Evolutionary conservation across 2,329 filamentous ascomycete genomes (phyloP).

Genomic region (Talaromyces verruculosus): DNA sequence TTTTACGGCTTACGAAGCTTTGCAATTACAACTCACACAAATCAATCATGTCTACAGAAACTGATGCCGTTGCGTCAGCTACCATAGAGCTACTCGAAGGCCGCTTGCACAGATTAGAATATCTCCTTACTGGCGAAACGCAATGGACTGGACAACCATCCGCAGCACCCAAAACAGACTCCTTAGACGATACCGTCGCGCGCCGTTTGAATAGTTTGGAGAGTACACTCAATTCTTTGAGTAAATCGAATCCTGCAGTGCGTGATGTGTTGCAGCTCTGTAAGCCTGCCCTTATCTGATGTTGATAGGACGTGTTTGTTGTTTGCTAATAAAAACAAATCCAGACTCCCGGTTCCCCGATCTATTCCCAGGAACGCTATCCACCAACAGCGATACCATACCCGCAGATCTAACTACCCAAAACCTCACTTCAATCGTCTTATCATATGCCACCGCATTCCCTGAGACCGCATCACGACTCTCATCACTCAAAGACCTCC

Average conservation of each 20-base stretch:
- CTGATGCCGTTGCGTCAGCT: conserved; percentile 38
- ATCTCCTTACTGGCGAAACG: conserved; percentile 44
- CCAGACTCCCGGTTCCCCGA: conserved; percentile 44
- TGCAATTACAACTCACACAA: conserved; percentile 7
- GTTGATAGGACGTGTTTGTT: neutral
- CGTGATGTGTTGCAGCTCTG: conserved; percentile 46
- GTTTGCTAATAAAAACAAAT: conserved; percentile 17
- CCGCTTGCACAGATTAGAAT: conserved; percentile 47
- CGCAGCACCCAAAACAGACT: conserved; percentile 35
- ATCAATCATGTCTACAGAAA: conserved; percentile 34
- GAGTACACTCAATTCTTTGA: conserved; percentile 39
- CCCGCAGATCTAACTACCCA: conserved; percentile 39
- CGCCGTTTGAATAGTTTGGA: conserved; percentile 43
- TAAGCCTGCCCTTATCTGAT: conserved; percentile 26
- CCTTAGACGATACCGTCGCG: conserved; percentile 41
- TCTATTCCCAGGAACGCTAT: conserved; percentile 40
- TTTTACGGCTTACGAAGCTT: neutral
- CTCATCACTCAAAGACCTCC: conserved; percentile 50
- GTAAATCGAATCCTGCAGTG: conserved; percentile 39
- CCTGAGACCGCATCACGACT: conserved; percentile 50
- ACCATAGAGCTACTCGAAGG: conserved; percentile 47
- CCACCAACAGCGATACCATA: conserved; percentile 28
- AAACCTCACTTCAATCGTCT: conserved; percentile 43
- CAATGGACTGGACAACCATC: conserved; percentile 43
- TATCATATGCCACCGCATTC: conserved; percentile 48